phyloP scores from a whole-genome alignment of 2,329 filamentous ascomycete species.

The Nemania sp. region DNA sequence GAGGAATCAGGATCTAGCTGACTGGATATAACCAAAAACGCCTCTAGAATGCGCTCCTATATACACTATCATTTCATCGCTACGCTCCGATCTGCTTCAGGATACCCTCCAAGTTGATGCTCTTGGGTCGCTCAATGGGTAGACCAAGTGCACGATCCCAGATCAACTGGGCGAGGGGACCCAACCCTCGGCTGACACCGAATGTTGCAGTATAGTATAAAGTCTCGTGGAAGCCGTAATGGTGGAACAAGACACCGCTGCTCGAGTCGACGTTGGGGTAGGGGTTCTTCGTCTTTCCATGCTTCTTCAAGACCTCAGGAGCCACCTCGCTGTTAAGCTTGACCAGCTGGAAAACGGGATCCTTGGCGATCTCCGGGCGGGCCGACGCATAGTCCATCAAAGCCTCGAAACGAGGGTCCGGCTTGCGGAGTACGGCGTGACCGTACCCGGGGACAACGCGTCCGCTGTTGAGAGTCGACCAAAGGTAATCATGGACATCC shows the following conservation, averaged over 20 bases:
- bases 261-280: slow-evolving; percentile 96
- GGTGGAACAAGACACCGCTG: slow-evolving; percentile 94
- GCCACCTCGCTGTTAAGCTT: slow-evolving; percentile 92
- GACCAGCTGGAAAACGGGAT: slow-evolving; percentile 93
- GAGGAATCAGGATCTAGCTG: slow-evolving; percentile 29
- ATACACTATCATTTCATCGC: slow-evolving; percentile 21
- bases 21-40: slow-evolving; percentile 26
- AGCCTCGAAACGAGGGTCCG: slow-evolving; percentile 94
- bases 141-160: slow-evolving; percentile 94
- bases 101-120: slow-evolving; percentile 88
- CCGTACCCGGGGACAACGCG: slow-evolving; percentile 95
- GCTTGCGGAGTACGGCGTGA: slow-evolving; percentile 94
- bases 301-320: slow-evolving; percentile 85
- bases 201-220: slow-evolving; percentile 87
- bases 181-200: slow-evolving; percentile 72
- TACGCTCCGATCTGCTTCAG: slow-evolving; percentile 64
- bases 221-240: slow-evolving; percentile 97
- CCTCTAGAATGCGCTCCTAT: slow-evolving; percentile 21
- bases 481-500: slow-evolving; percentile 88
- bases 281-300: slow-evolving; percentile 98
- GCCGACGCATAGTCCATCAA: slow-evolving; percentile 92
- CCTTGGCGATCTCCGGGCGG: slow-evolving; percentile 80
- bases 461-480: slow-evolving; percentile 89
- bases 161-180: slow-evolving; percentile 90
- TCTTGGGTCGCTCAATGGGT: slow-evolving; percentile 97